Conservation (phyloP, 2,329 filamentous ascomycete genomes). For the Nemania sp. region DNA sequence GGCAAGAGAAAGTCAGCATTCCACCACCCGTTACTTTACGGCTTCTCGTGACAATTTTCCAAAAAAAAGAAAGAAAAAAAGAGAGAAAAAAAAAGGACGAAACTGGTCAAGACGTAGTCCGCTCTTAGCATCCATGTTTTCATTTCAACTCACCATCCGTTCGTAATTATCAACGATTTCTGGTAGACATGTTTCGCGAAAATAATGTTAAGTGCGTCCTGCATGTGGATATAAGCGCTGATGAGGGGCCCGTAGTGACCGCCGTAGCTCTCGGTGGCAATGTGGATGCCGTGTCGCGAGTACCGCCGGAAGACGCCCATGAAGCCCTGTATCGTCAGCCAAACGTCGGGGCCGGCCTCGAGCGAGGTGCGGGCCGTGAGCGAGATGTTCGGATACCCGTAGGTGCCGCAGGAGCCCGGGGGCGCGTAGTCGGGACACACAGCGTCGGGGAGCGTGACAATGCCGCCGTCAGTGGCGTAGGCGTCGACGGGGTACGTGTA, state of each 20-base stretch:
- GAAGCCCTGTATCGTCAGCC: constrained; percentile 65
- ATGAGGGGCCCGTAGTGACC: constrained; percentile 64
- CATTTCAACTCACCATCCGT: constrained; percentile 49
- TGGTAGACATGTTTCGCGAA: too few relatives aligned
- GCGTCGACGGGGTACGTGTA: constrained; percentile 47
- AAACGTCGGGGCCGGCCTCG: constrained; percentile 61
- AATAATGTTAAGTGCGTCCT: too few relatives aligned
- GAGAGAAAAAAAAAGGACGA: too few relatives aligned
- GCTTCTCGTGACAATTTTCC: background rate
- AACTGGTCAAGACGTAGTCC: background rate
- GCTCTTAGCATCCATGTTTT: background rate
- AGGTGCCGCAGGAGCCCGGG: constrained; percentile 56
- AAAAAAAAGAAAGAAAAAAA: too few relatives aligned
- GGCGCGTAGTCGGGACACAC: constrained; percentile 56
- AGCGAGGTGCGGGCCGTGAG: constrained; percentile 57
- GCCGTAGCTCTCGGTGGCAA: constrained; percentile 61
- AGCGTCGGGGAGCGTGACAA: constrained; percentile 51
- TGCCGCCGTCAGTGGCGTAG: constrained; percentile 33
- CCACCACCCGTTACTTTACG: background rate
- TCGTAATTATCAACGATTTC: constrained; percentile 59
- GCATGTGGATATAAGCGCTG: constrained; percentile 52
- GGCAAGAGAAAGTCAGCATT: constrained; percentile 3
- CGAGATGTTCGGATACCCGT: constrained; percentile 52
- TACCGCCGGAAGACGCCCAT: constrained; percentile 63
- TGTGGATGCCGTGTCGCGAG: constrained; percentile 55